Evolutionary conservation across 176 grass and related monocot genomes (phyloP), one percentile per base, ranked within the genome.

Genomic region (Carex cristatella): DNA sequence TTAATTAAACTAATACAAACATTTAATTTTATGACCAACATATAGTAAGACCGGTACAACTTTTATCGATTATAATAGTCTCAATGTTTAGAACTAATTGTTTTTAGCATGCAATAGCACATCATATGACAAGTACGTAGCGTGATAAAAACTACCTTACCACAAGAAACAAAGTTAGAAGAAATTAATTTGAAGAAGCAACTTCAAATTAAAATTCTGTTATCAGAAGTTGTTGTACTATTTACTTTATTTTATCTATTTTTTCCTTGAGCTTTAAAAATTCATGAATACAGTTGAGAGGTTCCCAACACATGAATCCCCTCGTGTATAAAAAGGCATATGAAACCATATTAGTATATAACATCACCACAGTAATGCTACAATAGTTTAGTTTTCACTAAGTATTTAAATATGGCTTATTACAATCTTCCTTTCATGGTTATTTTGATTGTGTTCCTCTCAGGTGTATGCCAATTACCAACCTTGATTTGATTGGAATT

Each of bases 281-380:
- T 13, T 13, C 33, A 10, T 18, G 14, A 70, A 70, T 70, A 55
- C 73, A 77, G 73, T 77, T 77, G 73, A 77, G 49, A 54, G 73
- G 73, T 56, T 77, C 73, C 14, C 23, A 77, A 77, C 73, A 54
- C 73, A 55, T 77, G 73, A 15, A 77, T 76, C 27, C 46, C 5
- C 42, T 56, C 16, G 11, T 57, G 27, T 56, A 32, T 77, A 77
- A 32, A 77, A 32, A 54, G 1, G 5, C 19, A 54, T 23, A 54
- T 76, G 19, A 32, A 31, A 54, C 23, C 10, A 76, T 32, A 30
- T n/a, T 54, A 31, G 44, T 74, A 28, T 35, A 35, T 23, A 4
- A 23, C 9, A 73, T 42, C 69, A 74, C 48, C 48, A 28, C 40
- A 74, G n/a, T 72, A 49, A 30, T 68, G 27, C 31, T 37, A 23